These are phyloP conservation scores for Sporothrix brunneoviolacea DNA, from an alignment of 2,329 filamentous ascomycete species.

Conservation along the genomic window DNA sequence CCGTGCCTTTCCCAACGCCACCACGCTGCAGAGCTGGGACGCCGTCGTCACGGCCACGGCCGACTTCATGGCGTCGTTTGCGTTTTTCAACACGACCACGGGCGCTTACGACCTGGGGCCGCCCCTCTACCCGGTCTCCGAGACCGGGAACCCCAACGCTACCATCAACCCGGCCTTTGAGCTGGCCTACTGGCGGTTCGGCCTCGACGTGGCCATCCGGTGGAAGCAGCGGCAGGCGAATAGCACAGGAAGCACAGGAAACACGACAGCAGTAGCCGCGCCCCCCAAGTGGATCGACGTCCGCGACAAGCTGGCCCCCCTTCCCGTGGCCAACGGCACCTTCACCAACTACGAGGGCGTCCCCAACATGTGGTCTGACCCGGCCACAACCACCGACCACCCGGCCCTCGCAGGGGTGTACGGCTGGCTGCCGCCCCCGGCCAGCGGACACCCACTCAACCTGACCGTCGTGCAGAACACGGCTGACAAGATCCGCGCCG, in stretches of 20 bases:
- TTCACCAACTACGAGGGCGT: constrained; percentile 50
- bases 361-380: constrained; percentile 35
- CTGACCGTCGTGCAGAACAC: constrained; percentile 30
- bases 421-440: constrained; percentile 35
- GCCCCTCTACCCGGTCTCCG: constrained; percentile 41
- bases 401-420: constrained; percentile 38
- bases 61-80: constrained; percentile 54
- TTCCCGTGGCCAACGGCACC: constrained; percentile 41
- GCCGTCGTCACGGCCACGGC: constrained; percentile 43
- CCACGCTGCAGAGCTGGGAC: constrained; percentile 47
- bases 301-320: constrained; percentile 43
- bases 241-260: background rate
- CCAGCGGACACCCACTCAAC: constrained; percentile 29
- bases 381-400: constrained; percentile 34
- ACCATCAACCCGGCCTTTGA: constrained; percentile 56
- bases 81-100: constrained; percentile 46
- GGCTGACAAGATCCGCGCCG: constrained; percentile 31
- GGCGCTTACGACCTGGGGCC: constrained; percentile 43
- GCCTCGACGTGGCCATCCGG: constrained; percentile 43
- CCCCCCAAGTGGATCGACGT: constrained; percentile 44
- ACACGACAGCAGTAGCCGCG: constrained; percentile 18
- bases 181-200: constrained; percentile 55
- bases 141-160: constrained; percentile 51
- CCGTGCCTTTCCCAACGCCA: constrained; percentile 34
- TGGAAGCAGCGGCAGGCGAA: constrained; percentile 44